These are phyloP conservation scores for Heimioporus retisporus DNA, from an alignment of 1,284 basidiomycete genomes.

Conservation along the genomic window DNA sequence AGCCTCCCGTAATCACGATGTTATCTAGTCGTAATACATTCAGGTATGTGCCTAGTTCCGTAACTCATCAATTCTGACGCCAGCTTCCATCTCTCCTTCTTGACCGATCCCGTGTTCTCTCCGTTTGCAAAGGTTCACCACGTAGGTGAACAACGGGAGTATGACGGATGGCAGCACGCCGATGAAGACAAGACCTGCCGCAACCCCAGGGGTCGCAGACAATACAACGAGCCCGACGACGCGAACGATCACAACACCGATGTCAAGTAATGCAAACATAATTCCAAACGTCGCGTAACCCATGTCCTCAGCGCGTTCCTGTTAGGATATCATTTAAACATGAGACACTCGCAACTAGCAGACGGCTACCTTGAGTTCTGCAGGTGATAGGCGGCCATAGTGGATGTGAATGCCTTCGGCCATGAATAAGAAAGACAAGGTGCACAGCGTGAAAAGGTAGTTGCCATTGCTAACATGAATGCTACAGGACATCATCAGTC, in stretches of 20 bases:
- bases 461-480: conserved; percentile 31
- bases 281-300: conserved; percentile 30
- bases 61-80: not conserved
- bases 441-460: conserved; percentile 20
- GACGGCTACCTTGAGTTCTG: conserved; percentile 34
- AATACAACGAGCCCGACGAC: conserved; percentile 23
- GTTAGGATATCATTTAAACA: not conserved
- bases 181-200: conserved; percentile 27
- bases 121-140: conserved; percentile 2
- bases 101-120: not conserved
- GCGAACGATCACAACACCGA: conserved; percentile 32
- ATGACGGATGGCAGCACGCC: conserved; percentile 19
- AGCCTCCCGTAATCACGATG: conserved; percentile 27
- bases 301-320: conserved; percentile 26
- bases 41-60: not conserved
- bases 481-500: conserved; percentile 23
- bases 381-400: conserved; percentile 35
- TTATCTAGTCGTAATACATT: too few relatives aligned
- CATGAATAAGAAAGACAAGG: conserved; percentile 28
- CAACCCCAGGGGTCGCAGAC: conserved; percentile 26
- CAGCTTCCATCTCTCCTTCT: conserved; percentile 18
- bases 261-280: conserved; percentile 31
- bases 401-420: conserved; percentile 34
- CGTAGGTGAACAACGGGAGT: conserved; percentile 15
- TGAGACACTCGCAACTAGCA: not conserved